phyloP scores from a whole-genome alignment of 108 stramenopile species.

The Nitzschia sp. region DNA sequence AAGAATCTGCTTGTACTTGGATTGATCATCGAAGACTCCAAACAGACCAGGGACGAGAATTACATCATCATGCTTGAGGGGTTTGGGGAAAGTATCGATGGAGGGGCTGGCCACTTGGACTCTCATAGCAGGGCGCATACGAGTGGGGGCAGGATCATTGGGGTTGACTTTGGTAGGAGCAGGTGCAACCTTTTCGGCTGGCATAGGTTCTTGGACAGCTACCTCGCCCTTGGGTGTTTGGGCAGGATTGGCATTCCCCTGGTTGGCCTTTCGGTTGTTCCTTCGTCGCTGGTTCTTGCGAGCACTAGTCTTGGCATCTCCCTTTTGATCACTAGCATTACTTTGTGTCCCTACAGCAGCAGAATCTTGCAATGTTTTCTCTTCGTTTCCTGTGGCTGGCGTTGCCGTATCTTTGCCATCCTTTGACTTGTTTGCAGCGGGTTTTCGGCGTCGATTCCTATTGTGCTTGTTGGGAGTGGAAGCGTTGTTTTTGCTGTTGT shows the following conservation, averaged over 20 bases:
- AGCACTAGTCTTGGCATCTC: background rate
- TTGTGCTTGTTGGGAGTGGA: background rate
- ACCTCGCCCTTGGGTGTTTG: background rate
- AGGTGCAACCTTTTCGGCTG: background rate
- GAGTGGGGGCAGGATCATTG: slow-evolving; percentile 70
- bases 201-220: background rate
- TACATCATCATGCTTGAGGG: slow-evolving; percentile 80
- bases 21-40: slow-evolving; percentile 66
- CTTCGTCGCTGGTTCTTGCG: background rate
- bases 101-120: slow-evolving; percentile 48
- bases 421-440: background rate
- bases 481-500: background rate
- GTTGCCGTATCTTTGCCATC: background rate
- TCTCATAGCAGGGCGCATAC: slow-evolving; percentile 73
- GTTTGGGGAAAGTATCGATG: slow-evolving; percentile 25
- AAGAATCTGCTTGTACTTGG: slow-evolving; percentile 67
- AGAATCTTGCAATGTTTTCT: background rate
- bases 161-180: slow-evolving; percentile 38
- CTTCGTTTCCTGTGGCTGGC: background rate
- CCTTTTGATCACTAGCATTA: background rate
- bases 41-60: slow-evolving; percentile 86
- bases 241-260: background rate
- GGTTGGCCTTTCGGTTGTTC: background rate
- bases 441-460: background rate
- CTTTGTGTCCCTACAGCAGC: background rate